These are phyloP conservation scores for Phytopythium sindhum DNA, from an alignment of 352 stramenopile species.

Conservation along the genomic window DNA sequence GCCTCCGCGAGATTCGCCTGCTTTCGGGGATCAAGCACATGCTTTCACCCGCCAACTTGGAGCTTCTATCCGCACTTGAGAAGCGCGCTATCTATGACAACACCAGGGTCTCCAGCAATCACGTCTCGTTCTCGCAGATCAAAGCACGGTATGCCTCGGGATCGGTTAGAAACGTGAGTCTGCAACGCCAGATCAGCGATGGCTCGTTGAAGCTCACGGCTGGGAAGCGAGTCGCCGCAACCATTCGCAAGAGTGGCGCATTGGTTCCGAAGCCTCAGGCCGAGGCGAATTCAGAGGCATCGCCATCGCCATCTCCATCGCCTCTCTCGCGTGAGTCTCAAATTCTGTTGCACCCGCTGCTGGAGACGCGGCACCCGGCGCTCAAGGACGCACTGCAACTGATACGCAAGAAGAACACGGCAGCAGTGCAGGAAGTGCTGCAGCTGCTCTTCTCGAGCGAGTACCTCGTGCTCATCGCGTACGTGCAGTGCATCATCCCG, in stretches of 20 bases:
- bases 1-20: conserved; percentile 21
- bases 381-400: conserved; percentile 11
- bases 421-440: conserved; percentile 26
- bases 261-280: not conserved
- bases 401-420: conserved; percentile 20
- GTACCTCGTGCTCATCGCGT: conserved; percentile 28
- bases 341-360: conserved; percentile 6
- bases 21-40: conserved; percentile 20
- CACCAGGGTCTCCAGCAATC: not conserved
- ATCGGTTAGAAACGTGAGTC: conserved; percentile 5
- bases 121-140: conserved; percentile 12
- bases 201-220: not conserved
- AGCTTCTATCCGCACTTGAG: conserved; percentile 14
- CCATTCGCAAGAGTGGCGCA: not conserved
- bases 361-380: not conserved
- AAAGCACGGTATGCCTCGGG: conserved; percentile 19
- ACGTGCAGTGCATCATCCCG: conserved; percentile 30
- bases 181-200: not conserved
- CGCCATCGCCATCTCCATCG: not conserved
- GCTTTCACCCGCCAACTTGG: conserved; percentile 11
- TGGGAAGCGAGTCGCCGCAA: not conserved
- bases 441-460: conserved; percentile 40
- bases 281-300: too few relatives aligned
- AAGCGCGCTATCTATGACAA: conserved; percentile 26
- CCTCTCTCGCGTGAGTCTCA: not conserved